Evolutionary conservation across 164 flowering plant genomes (phyloP), one percentile per base, ranked within the genome.

Genomic region (Aristolochia contorta): DNA sequence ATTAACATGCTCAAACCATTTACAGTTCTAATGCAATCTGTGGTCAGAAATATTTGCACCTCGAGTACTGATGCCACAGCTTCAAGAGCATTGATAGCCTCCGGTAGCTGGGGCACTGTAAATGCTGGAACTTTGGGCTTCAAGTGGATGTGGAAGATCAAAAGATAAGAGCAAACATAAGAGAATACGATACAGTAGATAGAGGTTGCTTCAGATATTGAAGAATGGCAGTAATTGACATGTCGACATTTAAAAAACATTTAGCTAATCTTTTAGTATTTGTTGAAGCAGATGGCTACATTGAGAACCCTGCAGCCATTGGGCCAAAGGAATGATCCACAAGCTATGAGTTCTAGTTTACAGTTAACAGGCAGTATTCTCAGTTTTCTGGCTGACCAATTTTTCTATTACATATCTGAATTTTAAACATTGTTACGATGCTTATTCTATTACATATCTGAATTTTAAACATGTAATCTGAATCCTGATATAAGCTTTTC

Each of bases 81-180:
- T 52, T 69, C 72, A 72, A 91, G 83, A 74, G 79, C 89, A 65
- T 69, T 77, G 93, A 91, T 91, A 65, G 98, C 98, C 75, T 91
- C 95, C 54, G 82, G 37, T 58, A 63, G 82, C 75, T 91, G 98
- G 24, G 81, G 74, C 18, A 77, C 89, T 0, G 95, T 82, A 69
- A 91, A 89, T 60, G 95, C 96, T 15, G 95, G 93, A 59, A 83
- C 71, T 68, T 69, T 65, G 77, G 79, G 92, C 98, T 91, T 79
- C 78, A 84, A 55, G 55, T 76, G 70, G 71, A 80, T 70, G 71
- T 58, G 80, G 75, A 70, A 76, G 49, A 77, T 70, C 78, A 76
- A 73, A 20, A 70, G 64, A 75, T 63, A 71, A 77, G 78, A 85
- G 79, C 73, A 70, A 75, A 68, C 56, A 79, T 61, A 65, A 37